Percentiles rank a stretch among this genome's conserved stretches.
phyloP scores from a whole-genome alignment of 495 filamentous ascomycete genomes.

The Hypoxylon perforatum region DNA sequence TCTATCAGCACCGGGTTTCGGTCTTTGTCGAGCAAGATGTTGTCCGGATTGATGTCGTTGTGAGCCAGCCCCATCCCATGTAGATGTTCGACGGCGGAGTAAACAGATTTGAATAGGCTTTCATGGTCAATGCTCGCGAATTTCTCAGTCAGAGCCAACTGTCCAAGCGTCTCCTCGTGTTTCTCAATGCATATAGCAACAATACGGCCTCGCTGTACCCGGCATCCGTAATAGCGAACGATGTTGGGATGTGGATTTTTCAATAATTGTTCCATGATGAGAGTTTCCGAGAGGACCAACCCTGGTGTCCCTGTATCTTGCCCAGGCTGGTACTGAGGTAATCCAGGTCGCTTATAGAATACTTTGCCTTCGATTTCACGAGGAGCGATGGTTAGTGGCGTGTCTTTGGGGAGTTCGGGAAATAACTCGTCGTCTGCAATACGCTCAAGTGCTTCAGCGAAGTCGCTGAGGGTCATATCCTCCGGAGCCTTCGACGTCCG shows the following conservation, averaged over 20 bases:
- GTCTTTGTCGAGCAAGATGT: no score
- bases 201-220: conserved; percentile 44
- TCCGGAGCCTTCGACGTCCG: conserved; percentile 24
- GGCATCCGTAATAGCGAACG: conserved; percentile 27
- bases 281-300: conserved; percentile 24
- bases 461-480: conserved; percentile 26
- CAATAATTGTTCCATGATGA: conserved; percentile 32
- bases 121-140: no score
- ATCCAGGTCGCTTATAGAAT: conserved; percentile 33
- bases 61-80: no score
- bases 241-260: conserved; percentile 19
- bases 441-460: conserved; percentile 19
- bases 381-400: conserved; percentile 29
- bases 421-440: conserved; percentile 37
- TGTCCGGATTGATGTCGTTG: no score
- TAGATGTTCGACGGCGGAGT: no score
- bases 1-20: no score
- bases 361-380: conserved; percentile 17
- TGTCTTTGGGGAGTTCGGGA: conserved; percentile 13
- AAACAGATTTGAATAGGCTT: no score
- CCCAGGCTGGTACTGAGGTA: conserved; percentile 29
- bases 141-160: conserved; percentile 9
- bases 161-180: conserved; percentile 41
- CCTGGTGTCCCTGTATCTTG: conserved; percentile 23
- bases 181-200: conserved; percentile 50